Conservation (phyloP, 805 yeast species). For the Starmera dryadoides region DNA sequence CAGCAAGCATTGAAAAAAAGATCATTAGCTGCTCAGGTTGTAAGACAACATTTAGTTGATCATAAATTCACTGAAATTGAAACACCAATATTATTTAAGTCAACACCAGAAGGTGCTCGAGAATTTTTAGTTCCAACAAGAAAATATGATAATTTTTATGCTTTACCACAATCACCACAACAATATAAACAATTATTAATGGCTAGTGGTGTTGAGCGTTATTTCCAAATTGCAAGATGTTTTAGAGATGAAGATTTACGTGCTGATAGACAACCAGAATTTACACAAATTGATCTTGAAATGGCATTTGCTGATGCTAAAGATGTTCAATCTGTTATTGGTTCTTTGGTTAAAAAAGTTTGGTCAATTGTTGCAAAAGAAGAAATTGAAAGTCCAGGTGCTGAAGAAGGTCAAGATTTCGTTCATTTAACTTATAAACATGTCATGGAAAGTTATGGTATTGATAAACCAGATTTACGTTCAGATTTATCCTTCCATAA, state of each 20-base stretch:
- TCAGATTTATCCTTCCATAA: constrained; percentile 34
- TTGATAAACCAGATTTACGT: constrained; percentile 91
- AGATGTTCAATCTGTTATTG: constrained; percentile 63
- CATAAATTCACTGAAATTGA: constrained; percentile 72
- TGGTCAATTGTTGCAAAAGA: constrained; percentile 44
- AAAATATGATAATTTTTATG: constrained; percentile 55
- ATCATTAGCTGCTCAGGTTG: constrained; percentile 42
- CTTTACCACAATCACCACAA: constrained; percentile 96
- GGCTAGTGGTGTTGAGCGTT: constrained; percentile 85
- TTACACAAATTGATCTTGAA: constrained; percentile 95
- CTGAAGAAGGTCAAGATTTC: constrained; percentile 18
- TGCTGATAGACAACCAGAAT: constrained; percentile 94
- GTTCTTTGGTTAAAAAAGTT: constrained; percentile 41
- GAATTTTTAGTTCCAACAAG: constrained; percentile 94
- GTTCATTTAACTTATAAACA: constrained; percentile 53
- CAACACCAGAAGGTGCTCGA: constrained; percentile 97
- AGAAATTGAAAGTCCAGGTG: constrained; percentile 11
- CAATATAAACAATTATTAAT: constrained; percentile 92
- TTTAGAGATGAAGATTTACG: constrained; percentile 95
- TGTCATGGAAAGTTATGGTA: constrained; percentile 71
- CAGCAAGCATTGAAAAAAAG: constrained; percentile 53
- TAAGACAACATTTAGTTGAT: constrained; percentile 35
- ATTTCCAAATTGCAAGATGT: constrained; percentile 89
- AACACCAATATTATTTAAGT: constrained; percentile 87
- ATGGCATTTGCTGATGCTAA: constrained; percentile 71